Evolutionary conservation across 1,284 basidiomycete genomes (phyloP).

Genomic region (Inonotus hispidus): DNA sequence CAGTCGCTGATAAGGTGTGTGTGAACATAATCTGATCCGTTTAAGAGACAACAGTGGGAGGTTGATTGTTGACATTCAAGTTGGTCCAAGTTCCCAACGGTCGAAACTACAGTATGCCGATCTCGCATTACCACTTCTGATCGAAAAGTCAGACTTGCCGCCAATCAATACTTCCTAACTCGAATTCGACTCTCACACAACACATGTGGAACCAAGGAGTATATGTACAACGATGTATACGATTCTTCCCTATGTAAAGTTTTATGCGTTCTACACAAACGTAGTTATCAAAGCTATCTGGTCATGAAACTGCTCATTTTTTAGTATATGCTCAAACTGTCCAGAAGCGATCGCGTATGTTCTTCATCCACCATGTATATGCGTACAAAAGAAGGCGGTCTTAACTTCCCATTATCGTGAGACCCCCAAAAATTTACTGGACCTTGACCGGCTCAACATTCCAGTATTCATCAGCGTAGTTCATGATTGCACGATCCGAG

Average conservation of each 20-base stretch:
- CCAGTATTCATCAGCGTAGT: constrained; percentile 83
- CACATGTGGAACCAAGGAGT: too few relatives aligned
- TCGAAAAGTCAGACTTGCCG: neutral
- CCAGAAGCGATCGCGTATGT: neutral
- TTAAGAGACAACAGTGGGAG: too few relatives aligned
- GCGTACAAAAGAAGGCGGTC: neutral
- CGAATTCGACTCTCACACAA: neutral
- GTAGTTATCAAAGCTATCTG: neutral
- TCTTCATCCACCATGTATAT: neutral
- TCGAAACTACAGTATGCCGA: too few relatives aligned
- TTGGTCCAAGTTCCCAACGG: too few relatives aligned
- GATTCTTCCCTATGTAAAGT: neutral
- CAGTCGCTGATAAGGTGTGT: neutral
- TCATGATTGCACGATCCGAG: constrained; percentile 84
- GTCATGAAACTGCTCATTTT: neutral
- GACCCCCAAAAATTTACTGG: neutral
- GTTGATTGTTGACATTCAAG: too few relatives aligned
- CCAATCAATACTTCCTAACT: neutral
- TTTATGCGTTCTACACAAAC: neutral
- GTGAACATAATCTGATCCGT: neutral
- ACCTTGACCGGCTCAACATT: constrained; percentile 51
- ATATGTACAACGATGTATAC: neutral
- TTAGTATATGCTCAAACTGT: neutral
- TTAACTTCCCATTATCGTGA: neutral
- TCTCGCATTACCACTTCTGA: neutral